A percentile compares a stretch with the other conserved stretches of the same genome.
phyloP scores from a whole-genome alignment of 2,329 filamentous ascomycete species.

The Rhynchosporium graminicola region DNA sequence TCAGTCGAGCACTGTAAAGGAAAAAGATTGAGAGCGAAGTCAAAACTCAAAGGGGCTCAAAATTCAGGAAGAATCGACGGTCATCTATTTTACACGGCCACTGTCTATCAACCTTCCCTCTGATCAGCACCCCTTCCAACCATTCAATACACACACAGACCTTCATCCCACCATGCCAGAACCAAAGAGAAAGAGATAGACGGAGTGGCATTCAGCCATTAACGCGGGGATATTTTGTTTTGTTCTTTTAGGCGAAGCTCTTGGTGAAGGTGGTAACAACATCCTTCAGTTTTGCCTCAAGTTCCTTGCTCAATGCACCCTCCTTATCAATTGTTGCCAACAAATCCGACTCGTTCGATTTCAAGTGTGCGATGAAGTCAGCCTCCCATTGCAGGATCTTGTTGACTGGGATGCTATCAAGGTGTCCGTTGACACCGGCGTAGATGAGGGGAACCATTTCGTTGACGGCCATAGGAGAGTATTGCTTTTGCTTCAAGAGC shows the following conservation, averaged over 20 bases:
- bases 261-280: constrained; percentile 82
- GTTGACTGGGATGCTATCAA: constrained; percentile 84
- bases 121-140: constrained; percentile 24
- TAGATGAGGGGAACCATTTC: constrained; percentile 99
- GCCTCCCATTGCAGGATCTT: constrained; percentile 94
- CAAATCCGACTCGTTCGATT: constrained; percentile 84
- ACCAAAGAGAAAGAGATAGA: constrained; percentile 37
- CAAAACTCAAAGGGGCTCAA: constrained; percentile 22
- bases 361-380: constrained; percentile 91
- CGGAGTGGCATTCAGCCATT: constrained; percentile 29
- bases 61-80: constrained; percentile 36
- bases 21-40: not conserved
- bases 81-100: constrained; percentile 41
- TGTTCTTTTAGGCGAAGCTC: constrained; percentile 65
- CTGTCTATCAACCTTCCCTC: constrained; percentile 38
- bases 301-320: constrained; percentile 92
- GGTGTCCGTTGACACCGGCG: constrained; percentile 96
- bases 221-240: constrained; percentile 23
- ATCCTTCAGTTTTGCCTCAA: constrained; percentile 80
- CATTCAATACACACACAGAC: constrained; percentile 33
- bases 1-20: not conserved
- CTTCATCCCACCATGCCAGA: constrained; percentile 31
- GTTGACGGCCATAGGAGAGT: constrained; percentile 96
- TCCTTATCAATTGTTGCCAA: constrained; percentile 90
- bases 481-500: constrained; percentile 99